phyloP scores from a whole-genome alignment of 225 moss, liverwort and hornwort species.

The Marchantia polymorpha region DNA sequence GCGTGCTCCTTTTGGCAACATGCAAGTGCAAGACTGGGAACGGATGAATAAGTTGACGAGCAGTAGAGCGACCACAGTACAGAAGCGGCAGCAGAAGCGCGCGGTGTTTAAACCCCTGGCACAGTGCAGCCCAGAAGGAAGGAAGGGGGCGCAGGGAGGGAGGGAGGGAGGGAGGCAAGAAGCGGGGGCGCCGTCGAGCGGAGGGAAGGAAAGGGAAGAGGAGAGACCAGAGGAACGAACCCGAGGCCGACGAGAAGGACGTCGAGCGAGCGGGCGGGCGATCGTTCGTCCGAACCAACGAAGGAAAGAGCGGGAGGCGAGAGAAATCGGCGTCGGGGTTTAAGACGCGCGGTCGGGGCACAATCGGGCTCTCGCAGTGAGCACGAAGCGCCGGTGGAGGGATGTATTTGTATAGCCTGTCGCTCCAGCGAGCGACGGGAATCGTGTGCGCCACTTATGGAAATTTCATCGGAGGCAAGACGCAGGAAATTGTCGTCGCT shows the following conservation, averaged over 20 bases:
- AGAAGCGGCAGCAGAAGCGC: no score
- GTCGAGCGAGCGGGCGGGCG: not conserved
- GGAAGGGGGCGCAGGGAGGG: no score
- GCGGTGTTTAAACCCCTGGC: no score
- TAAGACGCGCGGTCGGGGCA: not conserved
- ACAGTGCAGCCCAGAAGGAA: no score
- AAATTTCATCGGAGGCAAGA: slow-evolving; percentile 91
- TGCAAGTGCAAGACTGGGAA: no score
- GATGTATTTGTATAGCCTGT: slow-evolving; percentile 93
- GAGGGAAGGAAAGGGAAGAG: no score
- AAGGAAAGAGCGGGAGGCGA: not conserved
- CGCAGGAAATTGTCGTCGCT: slow-evolving; percentile 94
- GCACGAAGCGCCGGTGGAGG: slow-evolving; percentile 15
- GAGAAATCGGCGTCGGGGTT: not conserved
- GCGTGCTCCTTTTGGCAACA: no score
- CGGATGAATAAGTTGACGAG: no score
- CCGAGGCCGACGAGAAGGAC: not conserved
- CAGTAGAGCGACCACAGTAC: no score
- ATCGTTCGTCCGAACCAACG: not conserved
- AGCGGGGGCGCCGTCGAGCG: no score
- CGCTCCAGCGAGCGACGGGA: slow-evolving; percentile 95
- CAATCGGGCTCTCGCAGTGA: not conserved
- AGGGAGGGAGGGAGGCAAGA: no score
- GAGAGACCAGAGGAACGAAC: not conserved
- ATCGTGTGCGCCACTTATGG: slow-evolving; percentile 97